phyloP scores from a whole-genome alignment of 306 rosid species.

The Vigna nakashimae region DNA sequence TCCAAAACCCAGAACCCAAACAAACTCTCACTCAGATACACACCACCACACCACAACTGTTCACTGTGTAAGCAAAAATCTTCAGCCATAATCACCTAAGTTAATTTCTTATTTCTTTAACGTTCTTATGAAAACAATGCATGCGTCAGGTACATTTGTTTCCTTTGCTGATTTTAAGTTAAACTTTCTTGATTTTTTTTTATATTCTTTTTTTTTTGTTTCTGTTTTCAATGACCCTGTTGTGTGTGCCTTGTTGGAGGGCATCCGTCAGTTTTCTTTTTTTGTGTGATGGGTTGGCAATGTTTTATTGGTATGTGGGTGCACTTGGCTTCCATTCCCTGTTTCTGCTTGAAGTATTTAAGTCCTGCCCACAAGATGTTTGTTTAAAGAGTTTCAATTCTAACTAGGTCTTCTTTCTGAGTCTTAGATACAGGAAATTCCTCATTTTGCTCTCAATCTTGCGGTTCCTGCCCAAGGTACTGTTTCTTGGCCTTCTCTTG shows the following conservation, averaged over 20 bases:
- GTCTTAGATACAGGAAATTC: constrained; percentile 3
- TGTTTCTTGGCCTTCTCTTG: constrained; percentile 30
- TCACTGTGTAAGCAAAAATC: background rate
- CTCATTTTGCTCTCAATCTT: constrained; percentile 27
- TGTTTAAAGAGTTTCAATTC: constrained; percentile 24
- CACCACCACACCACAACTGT: background rate
- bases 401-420: constrained; percentile 11
- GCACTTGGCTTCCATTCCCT: constrained; percentile 44
- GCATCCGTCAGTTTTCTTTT: background rate
- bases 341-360: constrained; percentile 22
- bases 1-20: constrained; percentile 29
- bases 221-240: background rate
- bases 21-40: background rate
- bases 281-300: constrained; percentile 33
- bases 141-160: constrained; percentile 34
- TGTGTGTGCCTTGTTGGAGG: background rate
- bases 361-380: constrained; percentile 13
- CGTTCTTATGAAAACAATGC: constrained; percentile 21
- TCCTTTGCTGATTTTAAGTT: background rate
- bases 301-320: constrained; percentile 45
- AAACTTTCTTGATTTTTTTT: background rate
- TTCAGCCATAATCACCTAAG: background rate
- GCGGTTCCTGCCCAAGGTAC: constrained; percentile 36
- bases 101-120: background rate
- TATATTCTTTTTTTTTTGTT: background rate